Conservation (phyloP, 495 filamentous ascomycete genomes). For the Coniosporium apollinis region DNA sequence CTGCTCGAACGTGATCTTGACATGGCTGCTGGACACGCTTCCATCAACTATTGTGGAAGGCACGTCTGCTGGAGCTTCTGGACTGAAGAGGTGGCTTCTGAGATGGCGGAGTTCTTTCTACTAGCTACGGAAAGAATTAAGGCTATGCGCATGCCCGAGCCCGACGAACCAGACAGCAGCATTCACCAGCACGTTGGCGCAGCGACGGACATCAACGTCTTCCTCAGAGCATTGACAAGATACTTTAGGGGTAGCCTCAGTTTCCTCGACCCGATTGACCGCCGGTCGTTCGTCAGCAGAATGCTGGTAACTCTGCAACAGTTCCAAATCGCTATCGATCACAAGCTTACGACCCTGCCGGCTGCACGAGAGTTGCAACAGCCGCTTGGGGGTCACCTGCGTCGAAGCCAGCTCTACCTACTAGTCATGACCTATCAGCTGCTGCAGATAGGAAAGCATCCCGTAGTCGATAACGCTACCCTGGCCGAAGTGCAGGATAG, state of each 20-base stretch:
- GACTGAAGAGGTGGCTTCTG: constrained; percentile 15
- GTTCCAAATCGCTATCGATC: not conserved
- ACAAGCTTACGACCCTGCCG: not conserved
- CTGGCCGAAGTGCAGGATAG: not conserved
- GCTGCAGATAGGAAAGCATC: constrained; percentile 8
- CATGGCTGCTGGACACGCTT: constrained; percentile 14
- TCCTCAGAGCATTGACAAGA: not conserved
- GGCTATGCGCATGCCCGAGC: too few species aligned
- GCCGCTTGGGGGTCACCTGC: not conserved
- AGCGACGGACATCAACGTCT: not conserved
- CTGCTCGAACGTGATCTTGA: constrained; percentile 28
- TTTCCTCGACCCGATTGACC: constrained; percentile 3
- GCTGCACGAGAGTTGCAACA: not conserved
- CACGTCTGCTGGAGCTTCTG: constrained; percentile 16
- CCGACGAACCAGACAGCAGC: too few species aligned
- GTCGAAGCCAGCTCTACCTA: constrained; percentile 1
- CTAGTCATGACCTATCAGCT: constrained; percentile 15
- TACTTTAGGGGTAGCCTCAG: not conserved
- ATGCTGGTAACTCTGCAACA: constrained; percentile 6
- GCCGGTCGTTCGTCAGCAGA: constrained; percentile 1
- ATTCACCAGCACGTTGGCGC: too few species aligned
- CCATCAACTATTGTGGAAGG: constrained; percentile 6
- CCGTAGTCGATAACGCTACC: constrained; percentile 6
- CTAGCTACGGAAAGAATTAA: too few species aligned
- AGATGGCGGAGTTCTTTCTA: too few species aligned